These are phyloP conservation scores for Phoma herbarum DNA, from an alignment of 2,329 filamentous ascomycete species.

Conservation along the genomic window DNA sequence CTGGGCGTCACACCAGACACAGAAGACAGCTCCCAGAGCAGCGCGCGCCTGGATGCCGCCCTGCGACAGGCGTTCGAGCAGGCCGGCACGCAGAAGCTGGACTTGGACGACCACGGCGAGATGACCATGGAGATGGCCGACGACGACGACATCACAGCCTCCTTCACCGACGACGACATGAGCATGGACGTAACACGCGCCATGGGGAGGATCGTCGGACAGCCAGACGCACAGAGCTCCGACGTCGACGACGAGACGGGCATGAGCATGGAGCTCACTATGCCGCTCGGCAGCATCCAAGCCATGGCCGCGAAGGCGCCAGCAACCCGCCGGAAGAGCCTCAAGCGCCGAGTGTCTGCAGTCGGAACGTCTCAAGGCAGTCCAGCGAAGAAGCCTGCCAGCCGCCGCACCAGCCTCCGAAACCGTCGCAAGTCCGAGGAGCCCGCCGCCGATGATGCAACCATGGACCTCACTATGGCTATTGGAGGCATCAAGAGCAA, in stretches of 20 bases:
- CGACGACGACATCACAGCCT: slow-evolving; percentile 76
- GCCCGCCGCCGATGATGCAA: slow-evolving; percentile 51
- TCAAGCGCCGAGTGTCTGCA: slow-evolving; percentile 57
- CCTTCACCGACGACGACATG: slow-evolving; percentile 74
- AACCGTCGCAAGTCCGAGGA: slow-evolving; percentile 49
- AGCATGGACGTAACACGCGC: slow-evolving; percentile 94
- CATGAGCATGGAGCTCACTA: slow-evolving; percentile 65
- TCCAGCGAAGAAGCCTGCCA: slow-evolving; percentile 46
- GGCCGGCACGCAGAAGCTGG: slow-evolving; percentile 76
- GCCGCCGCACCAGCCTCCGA: slow-evolving; percentile 51
- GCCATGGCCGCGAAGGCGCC: slow-evolving; percentile 37
- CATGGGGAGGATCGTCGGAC: slow-evolving; percentile 78
- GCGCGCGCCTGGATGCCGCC: slow-evolving; percentile 77
- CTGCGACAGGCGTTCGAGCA: slow-evolving; percentile 76
- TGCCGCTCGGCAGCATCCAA: slow-evolving; percentile 62
- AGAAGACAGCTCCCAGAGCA: slow-evolving; percentile 69
- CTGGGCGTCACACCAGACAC: slow-evolving; percentile 62
- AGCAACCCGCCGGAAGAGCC: slow-evolving; percentile 47
- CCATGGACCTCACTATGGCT: slow-evolving; percentile 53
- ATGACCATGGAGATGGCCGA: slow-evolving; percentile 64
- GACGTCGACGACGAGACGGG: slow-evolving; percentile 53
- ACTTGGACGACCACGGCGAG: slow-evolving; percentile 63
- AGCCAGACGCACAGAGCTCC: slow-evolving; percentile 48
- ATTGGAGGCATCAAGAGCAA: slow-evolving; percentile 48
- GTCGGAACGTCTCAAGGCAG: slow-evolving; percentile 49